Conservation (phyloP, 1,139 yeast species). For the Pneumocystis wakefieldiae region DNA sequence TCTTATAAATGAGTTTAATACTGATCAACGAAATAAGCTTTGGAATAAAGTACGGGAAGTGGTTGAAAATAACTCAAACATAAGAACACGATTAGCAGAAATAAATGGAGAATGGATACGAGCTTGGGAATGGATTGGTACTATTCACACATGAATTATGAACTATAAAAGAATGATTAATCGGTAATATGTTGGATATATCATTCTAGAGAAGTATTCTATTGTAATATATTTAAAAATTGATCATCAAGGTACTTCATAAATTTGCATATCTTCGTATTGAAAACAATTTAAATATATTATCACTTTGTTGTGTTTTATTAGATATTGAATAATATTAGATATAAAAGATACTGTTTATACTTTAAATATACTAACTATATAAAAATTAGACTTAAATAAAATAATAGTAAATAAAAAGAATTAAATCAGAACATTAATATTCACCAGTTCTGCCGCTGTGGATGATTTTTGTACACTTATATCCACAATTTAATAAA, state of each 20-base stretch:
- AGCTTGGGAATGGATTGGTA: constrained; percentile 70
- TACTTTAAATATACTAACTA: neutral
- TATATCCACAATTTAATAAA: neutral
- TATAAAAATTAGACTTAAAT: neutral
- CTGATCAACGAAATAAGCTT: constrained; percentile 33
- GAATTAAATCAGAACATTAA: neutral
- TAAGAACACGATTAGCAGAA: constrained; percentile 47
- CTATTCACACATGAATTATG: neutral
- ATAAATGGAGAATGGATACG: constrained; percentile 74
- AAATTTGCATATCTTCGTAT: too few species aligned
- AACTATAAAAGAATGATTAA: neutral
- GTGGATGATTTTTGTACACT: neutral
- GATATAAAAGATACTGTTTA: neutral
- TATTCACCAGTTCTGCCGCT: neutral
- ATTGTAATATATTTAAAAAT: neutral
- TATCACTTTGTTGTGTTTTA: neutral
- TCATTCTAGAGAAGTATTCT: neutral
- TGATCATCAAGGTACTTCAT: too few species aligned
- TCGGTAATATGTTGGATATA: neutral
- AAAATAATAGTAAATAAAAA: neutral
- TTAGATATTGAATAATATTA: neutral
- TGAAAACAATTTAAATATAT: too few species aligned
- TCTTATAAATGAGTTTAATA: constrained; percentile 31
- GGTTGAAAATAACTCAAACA: constrained; percentile 54
- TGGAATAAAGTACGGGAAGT: constrained; percentile 49